Evolutionary conservation across 495 filamentous ascomycete genomes (phyloP), one percentile per base, ranked within the genome.

Genomic region (Xylaria flabelliformis): DNA sequence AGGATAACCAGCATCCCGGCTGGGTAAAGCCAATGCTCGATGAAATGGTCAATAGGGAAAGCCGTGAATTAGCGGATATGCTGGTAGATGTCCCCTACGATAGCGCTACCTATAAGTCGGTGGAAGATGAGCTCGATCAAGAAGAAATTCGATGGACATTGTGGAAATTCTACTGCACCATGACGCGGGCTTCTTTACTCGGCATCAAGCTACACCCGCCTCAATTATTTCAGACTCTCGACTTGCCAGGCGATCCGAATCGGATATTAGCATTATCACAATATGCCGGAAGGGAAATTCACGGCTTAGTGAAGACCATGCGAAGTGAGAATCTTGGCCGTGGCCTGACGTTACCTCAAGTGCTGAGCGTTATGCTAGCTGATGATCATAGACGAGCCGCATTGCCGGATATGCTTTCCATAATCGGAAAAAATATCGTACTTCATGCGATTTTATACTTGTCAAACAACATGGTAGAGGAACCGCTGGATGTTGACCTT

Each of bases 91-190:
- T 19, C 8, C 15, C 63, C 26, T n/a, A 15, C 36, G 63, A 50
- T 4, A 4, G 44, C 2, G 24, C 3, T 10, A 9, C 63, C 8
- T 9, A 50, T 4, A 15, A 5, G 26, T 51, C 63, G 1, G 15
- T 65, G n/a, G 44, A 65, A 17, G 24, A 65, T 26, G 63, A 65
- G 44, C 42, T 65, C 2, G 0, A 13, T 12, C 39, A 50, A 15
- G 21, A 48, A 15, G 63, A 65, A 26, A 65, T 65, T 65, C 63
- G 42, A n/a, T 65, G 63, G 63, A 50, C 63, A 17, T 26, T 65
- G 26, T 65, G 63, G 63, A 65, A 65, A 36, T 65, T 65, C 44
- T 65, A 65, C 63, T 65, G 63, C 26, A 50, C 26, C 8, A 34
- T 50, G 44, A 65, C 63, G 42, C 63, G 63, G 26, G 21, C 63